A percentile compares a stretch with the other conserved stretches of the same genome.
These are phyloP conservation scores for Actinomortierella ambigua DNA, from an alignment of 371 early-diverging fungal genomes.

Conservation along the genomic window DNA sequence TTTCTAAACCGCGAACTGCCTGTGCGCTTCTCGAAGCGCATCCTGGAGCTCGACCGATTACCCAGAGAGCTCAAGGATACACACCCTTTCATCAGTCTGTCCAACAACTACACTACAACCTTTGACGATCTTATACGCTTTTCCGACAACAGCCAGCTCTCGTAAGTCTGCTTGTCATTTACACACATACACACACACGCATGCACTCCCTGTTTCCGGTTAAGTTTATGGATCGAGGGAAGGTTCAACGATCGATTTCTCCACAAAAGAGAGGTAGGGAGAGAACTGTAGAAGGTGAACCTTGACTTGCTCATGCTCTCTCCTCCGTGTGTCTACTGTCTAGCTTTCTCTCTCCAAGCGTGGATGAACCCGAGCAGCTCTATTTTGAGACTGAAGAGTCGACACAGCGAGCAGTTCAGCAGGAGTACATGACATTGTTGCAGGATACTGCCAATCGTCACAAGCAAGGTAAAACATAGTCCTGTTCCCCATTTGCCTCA, in stretches of 20 bases:
- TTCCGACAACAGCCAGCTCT: conserved; percentile 28
- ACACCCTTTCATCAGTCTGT: conserved; percentile 30
- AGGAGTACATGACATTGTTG: conserved; percentile 31
- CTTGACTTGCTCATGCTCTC: neutral
- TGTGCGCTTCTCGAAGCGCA: conserved; percentile 36
- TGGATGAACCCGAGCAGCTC: conserved; percentile 16
- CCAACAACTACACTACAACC: conserved; percentile 24
- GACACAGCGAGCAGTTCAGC: conserved; percentile 16
- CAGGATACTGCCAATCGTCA: conserved; percentile 40
- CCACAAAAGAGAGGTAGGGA: neutral
- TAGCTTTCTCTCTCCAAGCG: conserved; percentile 34
- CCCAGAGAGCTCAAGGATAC: conserved; percentile 30
- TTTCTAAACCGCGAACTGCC: conserved; percentile 42
- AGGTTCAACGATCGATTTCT: neutral
- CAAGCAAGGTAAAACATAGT: conserved; percentile 35
- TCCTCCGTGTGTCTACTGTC: neutral
- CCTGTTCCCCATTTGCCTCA: too few species aligned
- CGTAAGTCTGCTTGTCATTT: conserved; percentile 6
- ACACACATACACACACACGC: too few species aligned
- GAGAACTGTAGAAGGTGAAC: neutral
- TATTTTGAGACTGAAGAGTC: conserved; percentile 24
- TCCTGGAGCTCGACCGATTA: conserved; percentile 26
- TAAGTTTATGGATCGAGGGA: neutral
- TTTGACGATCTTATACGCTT: conserved; percentile 28
- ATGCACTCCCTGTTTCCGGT: neutral